Evolutionary conservation across 768 basidiomycete genomes (phyloP).

Genomic region (Cystofilobasidium macerans): DNA sequence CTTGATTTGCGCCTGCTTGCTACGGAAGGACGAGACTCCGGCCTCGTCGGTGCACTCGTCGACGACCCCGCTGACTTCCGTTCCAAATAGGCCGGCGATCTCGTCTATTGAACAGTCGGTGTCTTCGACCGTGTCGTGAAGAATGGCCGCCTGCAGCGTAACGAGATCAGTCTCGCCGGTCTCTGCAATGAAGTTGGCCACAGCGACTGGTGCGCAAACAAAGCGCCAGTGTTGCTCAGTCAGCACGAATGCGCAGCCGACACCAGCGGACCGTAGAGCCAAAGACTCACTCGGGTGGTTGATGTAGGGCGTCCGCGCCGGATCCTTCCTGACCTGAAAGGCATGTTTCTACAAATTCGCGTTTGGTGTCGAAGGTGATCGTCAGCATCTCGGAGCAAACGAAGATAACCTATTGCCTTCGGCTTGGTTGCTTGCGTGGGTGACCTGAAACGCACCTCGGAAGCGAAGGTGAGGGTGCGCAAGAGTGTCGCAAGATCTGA

Average conservation of each 20-base stretch:
- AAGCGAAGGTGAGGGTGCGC: background rate
- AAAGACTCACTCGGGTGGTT: constrained; percentile 19
- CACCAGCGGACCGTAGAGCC: background rate
- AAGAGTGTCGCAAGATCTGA: background rate
- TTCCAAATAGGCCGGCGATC: constrained; percentile 10
- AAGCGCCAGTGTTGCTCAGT: background rate
- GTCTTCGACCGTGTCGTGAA: constrained; percentile 21
- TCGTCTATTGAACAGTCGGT: constrained; percentile 12
- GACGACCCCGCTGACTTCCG: constrained; percentile 15
- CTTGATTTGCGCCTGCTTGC: constrained; percentile 14
- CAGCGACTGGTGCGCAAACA: background rate
- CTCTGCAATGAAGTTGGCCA: constrained; percentile 17
- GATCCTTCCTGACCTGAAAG: constrained; percentile 21
- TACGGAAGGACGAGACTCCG: background rate
- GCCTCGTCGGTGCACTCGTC: constrained; percentile 20
- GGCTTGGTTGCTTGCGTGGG: no score
- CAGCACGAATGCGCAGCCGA: background rate
- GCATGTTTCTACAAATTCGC: constrained; percentile 10
- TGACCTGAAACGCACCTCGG: background rate
- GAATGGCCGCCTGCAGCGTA: constrained; percentile 21
- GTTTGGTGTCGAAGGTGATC: background rate
- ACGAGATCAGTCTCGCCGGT: constrained; percentile 21
- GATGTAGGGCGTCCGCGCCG: constrained; percentile 16
- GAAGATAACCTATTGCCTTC: no score
- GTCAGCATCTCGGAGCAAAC: background rate